These are phyloP conservation scores for Colletotrichum salicis DNA, from an alignment of 2,329 filamentous ascomycete species.

Conservation along the genomic window DNA sequence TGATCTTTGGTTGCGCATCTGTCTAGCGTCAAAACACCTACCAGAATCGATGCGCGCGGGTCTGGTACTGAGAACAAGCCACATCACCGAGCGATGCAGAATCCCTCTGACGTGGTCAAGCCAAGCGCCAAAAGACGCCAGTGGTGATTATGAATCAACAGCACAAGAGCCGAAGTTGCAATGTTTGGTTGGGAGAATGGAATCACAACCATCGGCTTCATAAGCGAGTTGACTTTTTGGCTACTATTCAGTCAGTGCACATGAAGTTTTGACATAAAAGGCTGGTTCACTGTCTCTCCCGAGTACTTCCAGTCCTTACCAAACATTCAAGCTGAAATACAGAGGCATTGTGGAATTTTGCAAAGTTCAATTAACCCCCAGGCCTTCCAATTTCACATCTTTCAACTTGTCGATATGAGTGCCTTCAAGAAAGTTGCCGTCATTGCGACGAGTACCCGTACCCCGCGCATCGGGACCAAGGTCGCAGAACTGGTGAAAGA, in stretches of 20 bases:
- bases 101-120: background rate
- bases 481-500: slow-evolving; percentile 47
- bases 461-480: slow-evolving; percentile 45
- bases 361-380: background rate
- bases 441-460: slow-evolving; percentile 50
- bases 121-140: too few species aligned
- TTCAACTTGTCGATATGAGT: background rate
- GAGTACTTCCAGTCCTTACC: background rate
- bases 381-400: too few species aligned
- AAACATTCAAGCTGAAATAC: too few species aligned
- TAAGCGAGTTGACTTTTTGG: too few species aligned
- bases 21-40: background rate
- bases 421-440: slow-evolving; percentile 43
- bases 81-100: too few species aligned
- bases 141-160: too few species aligned
- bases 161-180: too few species aligned
- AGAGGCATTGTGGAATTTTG: background rate
- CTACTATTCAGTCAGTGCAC: too few species aligned
- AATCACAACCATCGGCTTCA: too few species aligned
- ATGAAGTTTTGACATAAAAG: too few species aligned
- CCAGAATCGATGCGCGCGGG: background rate
- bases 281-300: too few species aligned
- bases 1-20: background rate
- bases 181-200: background rate
- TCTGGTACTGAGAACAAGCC: background rate